Conservation (phyloP, 2,329 filamentous ascomycete genomes). For the Onygenales sp. region DNA sequence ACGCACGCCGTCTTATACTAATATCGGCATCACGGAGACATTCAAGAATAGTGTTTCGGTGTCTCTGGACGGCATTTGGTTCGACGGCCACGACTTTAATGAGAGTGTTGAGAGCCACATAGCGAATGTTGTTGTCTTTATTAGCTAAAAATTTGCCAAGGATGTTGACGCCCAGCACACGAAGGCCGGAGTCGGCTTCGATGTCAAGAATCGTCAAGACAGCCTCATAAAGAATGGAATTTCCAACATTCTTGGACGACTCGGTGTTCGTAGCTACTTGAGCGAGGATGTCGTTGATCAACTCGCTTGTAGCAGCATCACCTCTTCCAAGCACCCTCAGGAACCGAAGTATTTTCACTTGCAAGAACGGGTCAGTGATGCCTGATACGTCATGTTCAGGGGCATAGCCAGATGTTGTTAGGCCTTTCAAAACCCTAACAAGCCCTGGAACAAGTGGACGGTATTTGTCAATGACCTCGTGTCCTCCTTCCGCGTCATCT, state of each 20-base stretch:
- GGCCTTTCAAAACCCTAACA: slow-evolving; percentile 81
- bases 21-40: slow-evolving; percentile 96
- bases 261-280: slow-evolving; percentile 98
- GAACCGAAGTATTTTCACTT: slow-evolving; percentile 88
- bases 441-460: slow-evolving; percentile 73
- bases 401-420: slow-evolving; percentile 91
- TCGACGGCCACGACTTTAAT: slow-evolving; percentile 98
- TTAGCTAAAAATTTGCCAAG: slow-evolving; percentile 98
- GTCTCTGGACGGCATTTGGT: slow-evolving; percentile 91
- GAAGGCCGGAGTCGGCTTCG: slow-evolving; percentile 87
- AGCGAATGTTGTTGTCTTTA: slow-evolving; percentile 97
- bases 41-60: slow-evolving; percentile 94
- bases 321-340: slow-evolving; percentile 79
- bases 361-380: slow-evolving; percentile 93
- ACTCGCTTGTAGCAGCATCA: slow-evolving; percentile 79
- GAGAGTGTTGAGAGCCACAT: slow-evolving; percentile 91
- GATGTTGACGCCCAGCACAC: slow-evolving; percentile 95
- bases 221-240: slow-evolving; percentile 94
- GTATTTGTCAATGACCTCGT: slow-evolving; percentile 86
- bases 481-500: slow-evolving; percentile 85
- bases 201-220: slow-evolving; percentile 97
- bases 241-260: slow-evolving; percentile 95
- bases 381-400: slow-evolving; percentile 97
- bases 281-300: slow-evolving; percentile 96
- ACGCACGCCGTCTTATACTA: slow-evolving; percentile 87